Evolutionary conservation across 345 rosid species (phyloP), one percentile per base, ranked within the genome.

Genomic region (Arabidopsis suecica): DNA sequence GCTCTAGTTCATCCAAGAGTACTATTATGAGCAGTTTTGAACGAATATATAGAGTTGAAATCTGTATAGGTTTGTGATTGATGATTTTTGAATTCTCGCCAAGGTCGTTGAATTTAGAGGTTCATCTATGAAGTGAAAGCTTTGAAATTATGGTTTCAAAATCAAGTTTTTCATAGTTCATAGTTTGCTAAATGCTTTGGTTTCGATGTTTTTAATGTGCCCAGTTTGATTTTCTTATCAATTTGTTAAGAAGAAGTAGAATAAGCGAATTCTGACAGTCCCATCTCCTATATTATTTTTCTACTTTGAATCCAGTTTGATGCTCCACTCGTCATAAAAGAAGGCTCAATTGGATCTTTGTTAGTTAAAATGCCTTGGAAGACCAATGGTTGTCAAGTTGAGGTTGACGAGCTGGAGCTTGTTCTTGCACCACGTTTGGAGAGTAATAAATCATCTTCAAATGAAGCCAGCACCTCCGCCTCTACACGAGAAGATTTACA

Each of bases 341-440:
- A 95, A 83, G 99, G 99, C 7, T 92, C 99, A 3, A 84, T 95
- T 44, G 91, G 97, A 33, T 89, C 97, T 55, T 77, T 95, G 69
- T 78, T 85, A 50, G 90, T 89, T 65, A 89, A 80, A 75, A 82
- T 95, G 93, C 97, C 96, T 32, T 87, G 97, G 97, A 89, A 82
- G 69, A 87, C 84, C 20, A 79, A 87, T 70, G 97, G 97, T 37
- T 95, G 89, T 79, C 81, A 87, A 81, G 88, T 92, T 82, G 99
- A 90, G 89, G 77, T 92, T 62, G 96, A 88, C 65, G 97, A 92
- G 70, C 86, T 95, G 72, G 99, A 95, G 87, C 79, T 95, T 42
- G 91, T 95, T 55, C 79, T 95, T 56, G 83, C 93, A 25, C 89
- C 91, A 32, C 79, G 81, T 60, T 65, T 48, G 38, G 79, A 80